These are phyloP conservation scores for Ceratobasidium theobromae DNA, from an alignment of 1,284 basidiomycete genomes.

Conservation along the genomic window DNA sequence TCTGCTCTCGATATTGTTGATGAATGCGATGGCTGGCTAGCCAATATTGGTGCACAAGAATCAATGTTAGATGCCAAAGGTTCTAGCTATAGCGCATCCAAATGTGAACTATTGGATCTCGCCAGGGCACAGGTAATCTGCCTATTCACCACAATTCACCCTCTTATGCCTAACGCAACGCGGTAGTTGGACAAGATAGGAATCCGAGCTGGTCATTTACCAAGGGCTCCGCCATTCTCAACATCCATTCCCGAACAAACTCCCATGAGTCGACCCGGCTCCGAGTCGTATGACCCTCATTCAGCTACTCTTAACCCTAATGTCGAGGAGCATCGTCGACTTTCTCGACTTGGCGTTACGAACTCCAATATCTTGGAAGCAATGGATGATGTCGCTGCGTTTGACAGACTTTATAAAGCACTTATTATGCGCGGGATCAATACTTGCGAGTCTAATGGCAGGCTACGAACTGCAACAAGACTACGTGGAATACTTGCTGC, in stretches of 20 bases:
- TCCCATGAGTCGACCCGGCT: constrained; percentile 12
- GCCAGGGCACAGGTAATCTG: constrained; percentile 71
- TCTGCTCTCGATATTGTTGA: constrained; percentile 86
- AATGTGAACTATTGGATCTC: constrained; percentile 80
- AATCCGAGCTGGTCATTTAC: constrained; percentile 68
- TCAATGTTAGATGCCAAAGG: constrained; percentile 45
- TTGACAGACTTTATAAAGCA: constrained; percentile 72
- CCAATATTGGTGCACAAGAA: constrained; percentile 48
- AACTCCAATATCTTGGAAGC: constrained; percentile 66
- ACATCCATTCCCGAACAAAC: constrained; percentile 43
- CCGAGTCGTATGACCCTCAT: constrained; percentile 9
- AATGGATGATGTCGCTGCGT: constrained; percentile 58
- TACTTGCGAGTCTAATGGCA: constrained; percentile 75
- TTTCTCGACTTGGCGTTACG: constrained; percentile 36
- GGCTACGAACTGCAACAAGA: constrained; percentile 80
- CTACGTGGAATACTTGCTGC: constrained; percentile 83
- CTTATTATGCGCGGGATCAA: constrained; percentile 81
- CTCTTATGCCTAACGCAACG: not conserved
- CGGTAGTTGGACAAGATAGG: constrained; percentile 81
- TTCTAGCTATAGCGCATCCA: constrained; percentile 60
- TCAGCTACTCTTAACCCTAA: not conserved
- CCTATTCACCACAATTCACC: not conserved
- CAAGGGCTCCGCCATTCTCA: constrained; percentile 69
- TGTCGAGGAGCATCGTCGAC: constrained; percentile 34
- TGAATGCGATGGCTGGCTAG: constrained; percentile 77